These are phyloP conservation scores for Termitomyces sp. DNA, from an alignment of 768 basidiomycete species.

Conservation along the genomic window DNA sequence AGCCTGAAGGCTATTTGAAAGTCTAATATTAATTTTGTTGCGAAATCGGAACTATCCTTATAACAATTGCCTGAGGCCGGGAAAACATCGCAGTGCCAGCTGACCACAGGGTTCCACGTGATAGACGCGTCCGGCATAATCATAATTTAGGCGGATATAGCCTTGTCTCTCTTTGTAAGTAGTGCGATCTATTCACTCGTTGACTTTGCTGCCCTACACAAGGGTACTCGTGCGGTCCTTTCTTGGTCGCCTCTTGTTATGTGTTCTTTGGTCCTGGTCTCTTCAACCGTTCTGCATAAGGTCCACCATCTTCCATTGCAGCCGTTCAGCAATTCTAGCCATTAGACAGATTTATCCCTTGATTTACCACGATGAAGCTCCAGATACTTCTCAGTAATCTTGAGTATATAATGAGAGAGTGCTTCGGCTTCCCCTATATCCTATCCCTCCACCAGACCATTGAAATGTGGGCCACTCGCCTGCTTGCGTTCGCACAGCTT, in stretches of 20 bases:
- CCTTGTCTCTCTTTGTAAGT: neutral
- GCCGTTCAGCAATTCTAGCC: neutral
- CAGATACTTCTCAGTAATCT: constrained; percentile 6
- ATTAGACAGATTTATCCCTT: neutral
- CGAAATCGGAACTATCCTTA: neutral
- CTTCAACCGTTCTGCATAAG: constrained; percentile 13
- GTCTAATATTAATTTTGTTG: neutral
- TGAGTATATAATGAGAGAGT: constrained; percentile 13
- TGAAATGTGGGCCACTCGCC: constrained; percentile 21
- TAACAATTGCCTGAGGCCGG: neutral
- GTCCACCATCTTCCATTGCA: constrained; percentile 6
- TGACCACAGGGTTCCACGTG: constrained; percentile 14
- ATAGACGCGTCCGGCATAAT: constrained; percentile 7
- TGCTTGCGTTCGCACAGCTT: constrained; percentile 20
- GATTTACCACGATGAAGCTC: constrained; percentile 17
- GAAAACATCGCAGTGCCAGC: constrained; percentile 2
- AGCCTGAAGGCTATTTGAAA: neutral
- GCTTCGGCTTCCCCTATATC: constrained; percentile 10
- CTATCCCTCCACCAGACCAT: constrained; percentile 8
- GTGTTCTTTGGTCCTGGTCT: constrained; percentile 14
- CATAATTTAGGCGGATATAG: neutral
- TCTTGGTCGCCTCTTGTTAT: constrained; percentile 16
- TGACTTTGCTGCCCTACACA: constrained; percentile 4
- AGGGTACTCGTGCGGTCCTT: constrained; percentile 10
- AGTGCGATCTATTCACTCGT: constrained; percentile 5